These are phyloP conservation scores for Luffa acutangula DNA, from an alignment of 306 rosid species.

Conservation along the genomic window DNA sequence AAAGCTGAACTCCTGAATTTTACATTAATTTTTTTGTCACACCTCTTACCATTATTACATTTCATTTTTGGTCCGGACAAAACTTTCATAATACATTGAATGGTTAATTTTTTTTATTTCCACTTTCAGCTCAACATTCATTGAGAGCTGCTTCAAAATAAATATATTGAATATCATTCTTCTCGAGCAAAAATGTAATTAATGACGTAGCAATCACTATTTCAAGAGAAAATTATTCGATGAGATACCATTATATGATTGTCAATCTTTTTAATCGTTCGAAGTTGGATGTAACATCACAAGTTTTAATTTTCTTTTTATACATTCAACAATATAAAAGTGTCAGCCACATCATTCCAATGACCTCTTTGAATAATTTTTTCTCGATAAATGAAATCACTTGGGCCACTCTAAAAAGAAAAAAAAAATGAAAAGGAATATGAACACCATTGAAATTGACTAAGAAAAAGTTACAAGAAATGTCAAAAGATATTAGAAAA, in stretches of 20 bases:
- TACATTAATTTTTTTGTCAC: background rate
- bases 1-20: background rate
- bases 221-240: too few relatives aligned
- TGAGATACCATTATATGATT: background rate
- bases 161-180: too few relatives aligned
- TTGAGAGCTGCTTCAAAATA: background rate
- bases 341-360: too few relatives aligned
- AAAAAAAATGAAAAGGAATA: background rate
- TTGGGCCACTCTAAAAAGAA: background rate
- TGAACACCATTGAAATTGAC: background rate
- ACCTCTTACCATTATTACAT: background rate
- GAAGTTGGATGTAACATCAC: background rate
- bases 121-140: background rate
- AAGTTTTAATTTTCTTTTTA: background rate
- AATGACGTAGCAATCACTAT: too few relatives aligned
- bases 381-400: too few relatives aligned
- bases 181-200: too few relatives aligned
- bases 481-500: background rate
- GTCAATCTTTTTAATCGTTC: background rate
- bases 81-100: background rate
- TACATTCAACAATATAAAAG: too few relatives aligned
- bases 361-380: background rate
- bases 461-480: background rate
- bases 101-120: background rate
- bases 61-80: background rate